A percentile compares a stretch with the other conserved stretches of the same genome.
Conservation (phyloP, 768 basidiomycete genomes). For the Tricholoma hemisulphureum region DNA sequence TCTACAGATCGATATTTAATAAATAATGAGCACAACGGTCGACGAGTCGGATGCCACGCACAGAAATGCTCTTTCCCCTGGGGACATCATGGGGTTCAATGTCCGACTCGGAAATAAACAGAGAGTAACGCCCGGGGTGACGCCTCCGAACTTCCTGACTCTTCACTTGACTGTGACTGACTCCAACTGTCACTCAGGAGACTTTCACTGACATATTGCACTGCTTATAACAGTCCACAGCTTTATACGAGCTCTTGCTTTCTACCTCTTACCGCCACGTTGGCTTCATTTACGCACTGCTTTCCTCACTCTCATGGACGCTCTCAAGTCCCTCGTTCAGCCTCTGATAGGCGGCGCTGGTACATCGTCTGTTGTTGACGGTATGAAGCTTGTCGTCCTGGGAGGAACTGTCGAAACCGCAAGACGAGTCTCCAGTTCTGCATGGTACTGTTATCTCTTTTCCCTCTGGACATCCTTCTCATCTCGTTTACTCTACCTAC, state of each 20-base stretch:
- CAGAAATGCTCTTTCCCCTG: too few relatives aligned
- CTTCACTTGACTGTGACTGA: constrained; percentile 18
- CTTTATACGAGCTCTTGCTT: constrained; percentile 11
- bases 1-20: too few relatives aligned
- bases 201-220: constrained; percentile 16
- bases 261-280: constrained; percentile 15
- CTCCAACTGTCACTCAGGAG: too few relatives aligned
- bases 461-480: constrained; percentile 3
- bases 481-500: constrained; percentile 4
- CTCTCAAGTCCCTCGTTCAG: constrained; percentile 75
- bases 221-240: constrained; percentile 7
- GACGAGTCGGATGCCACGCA: too few relatives aligned
- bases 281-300: constrained; percentile 17
- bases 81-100: too few relatives aligned
- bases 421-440: constrained; percentile 75
- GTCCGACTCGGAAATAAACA: too few relatives aligned
- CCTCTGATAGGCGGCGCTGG: constrained; percentile 75
- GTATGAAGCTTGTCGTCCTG: constrained; percentile 86
- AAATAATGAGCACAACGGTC: too few relatives aligned
- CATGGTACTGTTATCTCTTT: constrained; percentile 66
- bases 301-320: constrained; percentile 55
- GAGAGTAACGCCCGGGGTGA: too few relatives aligned
- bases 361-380: constrained; percentile 79
- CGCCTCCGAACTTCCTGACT: constrained; percentile 5
- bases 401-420: constrained; percentile 89